These are phyloP conservation scores for Vaccinium macrocarpon DNA, from an alignment of 148 eudicot species.

Conservation along the genomic window DNA sequence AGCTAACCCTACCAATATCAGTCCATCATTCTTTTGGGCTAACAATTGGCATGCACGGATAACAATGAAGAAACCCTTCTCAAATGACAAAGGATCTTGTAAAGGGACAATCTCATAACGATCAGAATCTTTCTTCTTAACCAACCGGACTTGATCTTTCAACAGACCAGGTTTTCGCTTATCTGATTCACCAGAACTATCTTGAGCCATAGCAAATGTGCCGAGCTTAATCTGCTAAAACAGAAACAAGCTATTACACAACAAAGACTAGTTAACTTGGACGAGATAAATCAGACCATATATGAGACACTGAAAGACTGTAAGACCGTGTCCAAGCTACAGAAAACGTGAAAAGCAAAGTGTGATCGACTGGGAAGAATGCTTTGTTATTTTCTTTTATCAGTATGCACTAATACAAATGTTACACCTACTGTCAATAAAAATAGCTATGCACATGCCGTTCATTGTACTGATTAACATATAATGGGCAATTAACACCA, in stretches of 20 bases:
- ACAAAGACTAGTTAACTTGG: constrained; percentile 1
- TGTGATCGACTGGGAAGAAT: background rate
- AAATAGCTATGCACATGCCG: background rate
- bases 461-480: background rate
- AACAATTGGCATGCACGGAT: constrained; percentile 90
- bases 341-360: background rate
- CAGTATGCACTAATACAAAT: background rate
- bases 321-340: constrained; percentile 5
- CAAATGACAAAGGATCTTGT: constrained; percentile 69
- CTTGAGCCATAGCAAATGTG: constrained; percentile 46
- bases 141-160: constrained; percentile 81
- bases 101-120: constrained; percentile 75
- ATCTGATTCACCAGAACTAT: constrained; percentile 41
- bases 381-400: background rate
- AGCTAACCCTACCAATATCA: constrained; percentile 77
- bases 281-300: background rate
- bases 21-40: constrained; percentile 80
- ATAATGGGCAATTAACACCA: background rate
- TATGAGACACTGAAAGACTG: background rate
- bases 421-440: background rate
- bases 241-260: constrained; percentile 4
- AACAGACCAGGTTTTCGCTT: constrained; percentile 57
- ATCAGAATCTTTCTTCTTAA: constrained; percentile 60
- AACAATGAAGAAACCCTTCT: constrained; percentile 87
- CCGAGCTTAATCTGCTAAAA: constrained; percentile 19